These are phyloP conservation scores for Aspergillus fumigatus DNA, from an alignment of 2,329 filamentous ascomycete species.

Conservation along the genomic window DNA sequence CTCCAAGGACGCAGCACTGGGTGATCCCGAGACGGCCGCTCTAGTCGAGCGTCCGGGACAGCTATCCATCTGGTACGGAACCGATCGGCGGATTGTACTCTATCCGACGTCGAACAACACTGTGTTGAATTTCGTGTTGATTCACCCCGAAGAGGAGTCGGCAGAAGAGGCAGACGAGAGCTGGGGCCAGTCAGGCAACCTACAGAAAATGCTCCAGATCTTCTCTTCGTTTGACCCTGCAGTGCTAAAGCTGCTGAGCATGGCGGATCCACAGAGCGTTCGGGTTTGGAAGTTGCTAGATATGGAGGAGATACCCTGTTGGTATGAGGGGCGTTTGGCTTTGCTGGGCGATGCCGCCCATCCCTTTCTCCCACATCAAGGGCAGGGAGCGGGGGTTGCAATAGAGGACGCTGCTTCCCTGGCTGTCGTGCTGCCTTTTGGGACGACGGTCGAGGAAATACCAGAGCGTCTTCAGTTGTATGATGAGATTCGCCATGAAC, in stretches of 20 bases:
- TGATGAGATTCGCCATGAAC: slow-evolving; percentile 51
- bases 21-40: slow-evolving; percentile 32
- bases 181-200: slow-evolving; percentile 2
- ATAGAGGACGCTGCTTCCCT: slow-evolving; percentile 62
- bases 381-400: slow-evolving; percentile 56
- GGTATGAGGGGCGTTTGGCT: slow-evolving; percentile 49
- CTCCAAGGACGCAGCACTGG: slow-evolving; percentile 37
- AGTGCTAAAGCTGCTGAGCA: slow-evolving; percentile 26
- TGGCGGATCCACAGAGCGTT: slow-evolving; percentile 40
- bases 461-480: slow-evolving; percentile 54
- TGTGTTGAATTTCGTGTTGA: slow-evolving; percentile 46
- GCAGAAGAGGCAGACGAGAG: slow-evolving; percentile 26
- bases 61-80: slow-evolving; percentile 37
- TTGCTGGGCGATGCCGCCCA: slow-evolving; percentile 64
- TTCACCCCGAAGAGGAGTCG: slow-evolving; percentile 45
- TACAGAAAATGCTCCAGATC: slow-evolving; percentile 7
- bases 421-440: slow-evolving; percentile 48
- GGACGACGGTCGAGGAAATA: slow-evolving; percentile 44
- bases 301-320: slow-evolving; percentile 53
- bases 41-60: slow-evolving; percentile 33
- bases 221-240: slow-evolving; percentile 36
- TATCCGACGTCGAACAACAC: slow-evolving; percentile 43
- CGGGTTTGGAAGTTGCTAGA: slow-evolving; percentile 57
- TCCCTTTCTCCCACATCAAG: slow-evolving; percentile 59
- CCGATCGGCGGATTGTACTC: slow-evolving; percentile 41